These are phyloP conservation scores for Mytilinidion resinicola DNA, from an alignment of 495 filamentous ascomycete species.

Conservation along the genomic window DNA sequence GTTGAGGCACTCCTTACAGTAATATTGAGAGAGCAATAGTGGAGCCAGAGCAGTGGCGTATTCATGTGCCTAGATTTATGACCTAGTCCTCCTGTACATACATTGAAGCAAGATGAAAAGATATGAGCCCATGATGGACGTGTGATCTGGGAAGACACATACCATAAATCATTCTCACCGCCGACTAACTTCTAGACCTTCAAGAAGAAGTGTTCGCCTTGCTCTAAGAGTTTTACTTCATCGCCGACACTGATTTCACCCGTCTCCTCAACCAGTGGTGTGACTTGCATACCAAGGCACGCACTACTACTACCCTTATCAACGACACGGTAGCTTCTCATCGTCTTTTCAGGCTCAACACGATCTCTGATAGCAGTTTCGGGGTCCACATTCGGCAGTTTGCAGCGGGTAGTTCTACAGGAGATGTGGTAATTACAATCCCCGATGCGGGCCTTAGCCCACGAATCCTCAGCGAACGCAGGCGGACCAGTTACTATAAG, in stretches of 20 bases:
- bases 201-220: slow-evolving; percentile 51
- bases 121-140: too few species aligned
- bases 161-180: too few species aligned
- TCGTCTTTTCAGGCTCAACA: slow-evolving; percentile 64
- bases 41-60: too few species aligned
- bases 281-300: slow-evolving; percentile 80
- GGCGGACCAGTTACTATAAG: slow-evolving; percentile 49
- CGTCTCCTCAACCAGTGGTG: slow-evolving; percentile 48
- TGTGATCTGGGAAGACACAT: too few species aligned
- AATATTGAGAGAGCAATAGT: too few species aligned
- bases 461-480: slow-evolving; percentile 67
- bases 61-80: too few species aligned
- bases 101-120: too few species aligned
- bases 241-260: slow-evolving; percentile 54
- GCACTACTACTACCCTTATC: slow-evolving; percentile 67
- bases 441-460: slow-evolving; percentile 65
- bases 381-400: slow-evolving; percentile 76
- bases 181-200: slow-evolving; percentile 1
- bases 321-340: slow-evolving; percentile 63
- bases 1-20: too few species aligned
- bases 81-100: too few species aligned
- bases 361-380: slow-evolving; percentile 63
- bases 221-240: slow-evolving; percentile 52
- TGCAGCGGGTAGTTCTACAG: slow-evolving; percentile 68
- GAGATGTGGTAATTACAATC: slow-evolving; percentile 50